Base-by-base conservation (phyloP, 1,139 yeast species). In the Suhomyces wounanorum region DNA sequence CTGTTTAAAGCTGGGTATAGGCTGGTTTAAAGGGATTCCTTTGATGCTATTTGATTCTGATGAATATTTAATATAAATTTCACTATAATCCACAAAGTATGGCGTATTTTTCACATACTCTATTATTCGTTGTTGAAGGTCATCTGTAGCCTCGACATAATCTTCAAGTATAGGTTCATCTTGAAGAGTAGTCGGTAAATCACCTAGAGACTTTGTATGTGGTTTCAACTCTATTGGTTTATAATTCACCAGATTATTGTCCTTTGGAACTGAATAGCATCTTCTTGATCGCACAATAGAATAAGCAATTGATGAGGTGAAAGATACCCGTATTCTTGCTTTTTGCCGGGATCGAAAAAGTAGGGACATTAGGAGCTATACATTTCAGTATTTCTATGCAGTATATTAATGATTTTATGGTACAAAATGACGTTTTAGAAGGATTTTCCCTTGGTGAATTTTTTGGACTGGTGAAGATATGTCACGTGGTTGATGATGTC, bases 1-100 rank as follows among this genome's bases (percentile, higher is more conserved):
- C 8, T 61, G 60, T 31, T 54, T 47, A 39, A 59, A 59, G 21
- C 53, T 55, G 28, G 52, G 53, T 31, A 52, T 48, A 2, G 61
- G 56, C 2, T 49, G 52, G 23, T 43, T 37, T 3, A 28, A 37
- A 11, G 33, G 33, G 14, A 28, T 13, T 41, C 39, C n/a, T 5
- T 31, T 11, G 16, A 10, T 18, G 7, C 18, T 25, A 2, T 8
- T 26, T 17, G 17, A 16, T 2, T 28, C 3, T 14, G 45, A 28
- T 17, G 35, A n/a, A n/a, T 16, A 16, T 18, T 16, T n/a, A 13
- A 13, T 13, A 25, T 44, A 50, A 18, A 33, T 37, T 2, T 21
- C 28, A 13, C 21, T 18, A 17, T 45, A 42, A 40, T 50, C 47
- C 23, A 43, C 36, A 33, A 44, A 50, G 11, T 11, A 16, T n/a